Percentiles rank a stretch among this genome's conserved stretches.
Conservation (phyloP, 2,329 filamentous ascomycete species). For the Colletotrichum karsti region DNA sequence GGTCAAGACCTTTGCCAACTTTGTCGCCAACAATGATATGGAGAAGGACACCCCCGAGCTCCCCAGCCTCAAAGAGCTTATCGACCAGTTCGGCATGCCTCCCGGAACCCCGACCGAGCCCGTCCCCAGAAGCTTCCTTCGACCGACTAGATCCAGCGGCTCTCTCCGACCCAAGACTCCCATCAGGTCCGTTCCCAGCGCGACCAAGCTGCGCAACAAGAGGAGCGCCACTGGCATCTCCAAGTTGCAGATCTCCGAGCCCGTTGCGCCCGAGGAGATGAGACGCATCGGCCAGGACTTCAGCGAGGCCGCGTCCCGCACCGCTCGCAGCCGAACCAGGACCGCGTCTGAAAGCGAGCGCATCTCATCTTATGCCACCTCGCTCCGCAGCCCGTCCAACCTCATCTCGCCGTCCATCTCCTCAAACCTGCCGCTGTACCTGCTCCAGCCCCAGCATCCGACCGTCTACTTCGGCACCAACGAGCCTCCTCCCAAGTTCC, state of each 20-base stretch:
- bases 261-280: constrained; percentile 19
- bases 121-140: constrained; percentile 3
- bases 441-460: constrained; percentile 22
- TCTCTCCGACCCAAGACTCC: constrained; percentile 14
- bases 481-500: constrained; percentile 16
- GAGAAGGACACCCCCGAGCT: constrained; percentile 20
- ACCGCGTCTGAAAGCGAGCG: not conserved
- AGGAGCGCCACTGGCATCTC: constrained; percentile 13
- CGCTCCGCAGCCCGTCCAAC: constrained; percentile 17
- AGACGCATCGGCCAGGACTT: constrained; percentile 9
- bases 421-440: constrained; percentile 16
- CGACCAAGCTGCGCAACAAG: constrained; percentile 26
- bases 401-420: constrained; percentile 4
- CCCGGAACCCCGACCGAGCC: not conserved
- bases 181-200: not conserved
- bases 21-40: not conserved
- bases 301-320: not conserved
- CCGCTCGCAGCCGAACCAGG: not conserved
- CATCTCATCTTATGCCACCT: not conserved
- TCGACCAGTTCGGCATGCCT: constrained; percentile 21
- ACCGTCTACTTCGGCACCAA: constrained; percentile 17
- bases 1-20: constrained; percentile 27
- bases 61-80: constrained; percentile 7
- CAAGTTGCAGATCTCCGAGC: constrained; percentile 26
- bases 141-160: constrained; percentile 12